Evolutionary conservation across 306 rosid species (phyloP).

Genomic region (Malus sieversii): DNA sequence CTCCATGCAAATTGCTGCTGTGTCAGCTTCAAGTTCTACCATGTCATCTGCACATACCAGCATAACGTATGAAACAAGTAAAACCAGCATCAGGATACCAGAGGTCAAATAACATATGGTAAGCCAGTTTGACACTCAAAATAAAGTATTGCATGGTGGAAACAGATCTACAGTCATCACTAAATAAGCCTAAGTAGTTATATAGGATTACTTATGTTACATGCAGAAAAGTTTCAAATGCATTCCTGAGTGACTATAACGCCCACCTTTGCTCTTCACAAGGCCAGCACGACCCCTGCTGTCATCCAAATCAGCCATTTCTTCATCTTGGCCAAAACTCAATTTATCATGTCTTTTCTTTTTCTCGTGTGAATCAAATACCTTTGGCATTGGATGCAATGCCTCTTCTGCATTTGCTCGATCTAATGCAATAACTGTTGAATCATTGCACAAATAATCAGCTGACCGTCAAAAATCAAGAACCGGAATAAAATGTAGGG

Average conservation of each 20-base stretch:
- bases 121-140: background rate
- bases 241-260: background rate
- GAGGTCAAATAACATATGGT: constrained; percentile 2
- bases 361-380: constrained; percentile 44
- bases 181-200: background rate
- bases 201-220: background rate
- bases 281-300: constrained; percentile 28
- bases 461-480: constrained; percentile 9
- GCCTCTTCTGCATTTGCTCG: constrained; percentile 96
- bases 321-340: constrained; percentile 26
- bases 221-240: background rate
- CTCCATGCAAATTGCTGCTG: constrained; percentile 56
- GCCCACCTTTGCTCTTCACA: constrained; percentile 41
- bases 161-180: background rate
- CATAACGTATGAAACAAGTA: constrained; percentile 12
- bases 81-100: constrained; percentile 3
- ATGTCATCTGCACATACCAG: constrained; percentile 49
- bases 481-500: background rate
- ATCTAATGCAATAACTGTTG: constrained; percentile 70
- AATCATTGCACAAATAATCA: constrained; percentile 29
- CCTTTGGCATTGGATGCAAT: constrained; percentile 68
- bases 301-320: constrained; percentile 19
- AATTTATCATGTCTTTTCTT: constrained; percentile 30
- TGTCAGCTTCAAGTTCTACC: constrained; percentile 28
- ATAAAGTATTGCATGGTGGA: background rate